Evolutionary conservation across 1,284 basidiomycete species (phyloP).

Genomic region (Singerocomus rubriflavus): DNA sequence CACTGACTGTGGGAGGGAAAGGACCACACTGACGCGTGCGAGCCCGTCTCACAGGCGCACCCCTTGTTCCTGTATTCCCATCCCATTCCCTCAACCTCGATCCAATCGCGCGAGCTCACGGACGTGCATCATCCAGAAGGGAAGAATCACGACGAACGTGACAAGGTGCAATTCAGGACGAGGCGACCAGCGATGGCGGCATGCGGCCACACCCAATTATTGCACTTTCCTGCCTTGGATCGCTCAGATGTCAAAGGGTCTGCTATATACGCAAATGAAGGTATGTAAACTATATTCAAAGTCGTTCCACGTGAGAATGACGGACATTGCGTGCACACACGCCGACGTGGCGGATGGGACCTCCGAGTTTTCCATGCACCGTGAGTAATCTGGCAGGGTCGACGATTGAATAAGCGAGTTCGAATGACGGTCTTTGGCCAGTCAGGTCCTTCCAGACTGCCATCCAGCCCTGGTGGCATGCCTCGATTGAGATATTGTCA

Average conservation of each 20-base stretch:
- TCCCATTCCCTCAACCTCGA: not conserved
- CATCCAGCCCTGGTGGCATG: not conserved
- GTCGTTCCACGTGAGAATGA: not conserved
- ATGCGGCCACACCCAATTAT: not conserved
- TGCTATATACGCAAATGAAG: not conserved
- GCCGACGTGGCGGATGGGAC: not conserved
- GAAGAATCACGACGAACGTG: not conserved
- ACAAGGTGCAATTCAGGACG: not conserved
- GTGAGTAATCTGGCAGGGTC: not conserved
- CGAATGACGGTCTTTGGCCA: not conserved
- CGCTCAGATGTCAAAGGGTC: not conserved
- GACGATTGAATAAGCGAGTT: not conserved
- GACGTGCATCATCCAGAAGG: not conserved
- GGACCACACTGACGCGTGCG: too few species aligned
- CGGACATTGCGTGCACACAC: not conserved
- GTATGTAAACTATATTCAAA: not conserved
- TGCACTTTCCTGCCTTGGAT: not conserved
- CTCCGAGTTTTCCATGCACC: not conserved
- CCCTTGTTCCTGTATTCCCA: not conserved
- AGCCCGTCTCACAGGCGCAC: not conserved
- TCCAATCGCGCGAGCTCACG: not conserved
- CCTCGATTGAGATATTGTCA: not conserved
- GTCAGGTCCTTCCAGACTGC: not conserved
- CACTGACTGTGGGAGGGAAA: slow-evolving; percentile 1
- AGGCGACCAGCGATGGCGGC: not conserved